Evolutionary conservation across 1,284 basidiomycete species (phyloP).

Genomic region (Malassezia globosa): DNA sequence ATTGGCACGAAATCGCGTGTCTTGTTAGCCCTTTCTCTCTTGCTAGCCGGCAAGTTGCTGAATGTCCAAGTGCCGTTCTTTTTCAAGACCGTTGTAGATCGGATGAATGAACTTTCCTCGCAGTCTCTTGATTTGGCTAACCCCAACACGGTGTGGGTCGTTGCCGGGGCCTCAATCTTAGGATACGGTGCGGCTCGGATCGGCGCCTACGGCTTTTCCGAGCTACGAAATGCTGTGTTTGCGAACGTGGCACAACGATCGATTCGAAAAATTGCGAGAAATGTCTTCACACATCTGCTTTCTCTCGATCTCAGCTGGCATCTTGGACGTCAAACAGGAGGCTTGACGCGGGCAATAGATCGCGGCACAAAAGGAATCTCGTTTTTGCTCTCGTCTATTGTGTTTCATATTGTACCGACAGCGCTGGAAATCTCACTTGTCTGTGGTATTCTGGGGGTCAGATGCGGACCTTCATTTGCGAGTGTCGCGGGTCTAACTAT

Average conservation of each 20-base stretch:
- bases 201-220: slow-evolving; percentile 75
- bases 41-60: slow-evolving; percentile 78
- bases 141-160: slow-evolving; percentile 72
- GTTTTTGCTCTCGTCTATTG: slow-evolving; percentile 80
- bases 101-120: slow-evolving; percentile 56
- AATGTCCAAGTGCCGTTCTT: slow-evolving; percentile 95
- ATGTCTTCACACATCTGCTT: slow-evolving; percentile 85
- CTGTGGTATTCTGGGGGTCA: slow-evolving; percentile 90
- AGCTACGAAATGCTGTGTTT: slow-evolving; percentile 89
- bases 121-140: slow-evolving; percentile 59
- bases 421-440: slow-evolving; percentile 92
- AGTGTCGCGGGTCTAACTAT: slow-evolving; percentile 76
- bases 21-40: slow-evolving; percentile 65
- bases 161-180: slow-evolving; percentile 75
- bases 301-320: slow-evolving; percentile 87
- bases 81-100: slow-evolving; percentile 84
- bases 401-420: slow-evolving; percentile 91
- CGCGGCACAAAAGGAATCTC: slow-evolving; percentile 95
- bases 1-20: slow-evolving; percentile 58
- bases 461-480: slow-evolving; percentile 94
- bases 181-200: slow-evolving; percentile 87
- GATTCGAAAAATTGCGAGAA: slow-evolving; percentile 79
- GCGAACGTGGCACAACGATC: slow-evolving; percentile 90
- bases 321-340: slow-evolving; percentile 83
- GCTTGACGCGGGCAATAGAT: slow-evolving; percentile 88